Base-by-base conservation (phyloP, 1,284 basidiomycete species). In the Moesziomyces sp. region DNA sequence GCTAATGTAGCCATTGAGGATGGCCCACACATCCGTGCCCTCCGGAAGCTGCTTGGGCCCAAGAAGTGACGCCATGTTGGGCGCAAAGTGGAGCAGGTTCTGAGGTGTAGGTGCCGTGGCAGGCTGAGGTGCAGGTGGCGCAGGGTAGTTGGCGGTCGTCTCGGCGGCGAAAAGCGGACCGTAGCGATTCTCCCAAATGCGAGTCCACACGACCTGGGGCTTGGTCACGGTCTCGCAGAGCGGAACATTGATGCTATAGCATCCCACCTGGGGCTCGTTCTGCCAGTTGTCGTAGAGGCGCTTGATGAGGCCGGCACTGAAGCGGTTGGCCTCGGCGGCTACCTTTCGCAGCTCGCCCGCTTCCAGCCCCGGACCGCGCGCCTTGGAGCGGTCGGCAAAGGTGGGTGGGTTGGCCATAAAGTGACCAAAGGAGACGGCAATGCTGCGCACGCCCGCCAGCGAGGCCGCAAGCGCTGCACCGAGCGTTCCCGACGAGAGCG, bases 211-310 rank as follows among this genome's bases (percentile, higher is more conserved):
- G 10, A 84, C 70, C 21, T 74, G 56, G 8, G 81, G 79, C 5
- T 69, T 50, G 6, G 28, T 21, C n/a, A 84, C 46, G 5, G 76
- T 77, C 51, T 81, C 81, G 40, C 60, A 58, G 24, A 84, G 73
- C 5, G 82, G 82, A 0, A 84, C 70, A 60, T 84, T 84, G 62
- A 84, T 77, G 26, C 70, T 71, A 48, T 84, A 84, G 46, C 53
- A 60, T n/a, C 68, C 62, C 1, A 78, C 76, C 9, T 76, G 55
- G 0, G 76, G 62, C 43, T 77, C 75, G 1, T 61, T 38, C n/a
- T 68, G 58, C 82, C 82, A 84, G 45, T 72, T 59, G 24, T 50
- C 26, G 62, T 71, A 81, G 3, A 84, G 60, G 8, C 68, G 61
- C 50, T 77, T 44, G 42, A 81, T 62, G 46, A 83, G 60, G 9